phyloP scores from a whole-genome alignment of 1,139 yeast species.

The Debaryomycetaceae sp. region DNA sequence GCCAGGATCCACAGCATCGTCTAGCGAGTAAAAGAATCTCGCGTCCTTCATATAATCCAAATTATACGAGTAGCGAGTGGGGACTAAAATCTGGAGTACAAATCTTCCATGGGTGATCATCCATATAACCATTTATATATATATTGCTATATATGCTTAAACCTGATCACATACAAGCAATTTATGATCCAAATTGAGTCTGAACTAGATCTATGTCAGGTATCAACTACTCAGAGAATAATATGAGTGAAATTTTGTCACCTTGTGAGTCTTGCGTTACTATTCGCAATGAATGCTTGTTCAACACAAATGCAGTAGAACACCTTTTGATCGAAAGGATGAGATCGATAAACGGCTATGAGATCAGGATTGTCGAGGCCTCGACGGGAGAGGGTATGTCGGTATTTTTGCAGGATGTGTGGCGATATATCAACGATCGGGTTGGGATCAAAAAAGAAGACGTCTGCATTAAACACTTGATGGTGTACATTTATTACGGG shows the following conservation, averaged over 20 bases:
- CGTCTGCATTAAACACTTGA: slow-evolving; percentile 3
- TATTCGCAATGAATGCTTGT: slow-evolving; percentile 3
- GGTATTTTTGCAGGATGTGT: not conserved
- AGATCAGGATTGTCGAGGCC: slow-evolving; percentile 2
- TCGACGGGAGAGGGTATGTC: not conserved
- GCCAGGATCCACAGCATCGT: too few relatives aligned
- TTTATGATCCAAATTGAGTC: not conserved
- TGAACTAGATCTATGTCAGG: not conserved
- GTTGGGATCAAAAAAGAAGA: not conserved
- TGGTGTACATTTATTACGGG: slow-evolving; percentile 1
- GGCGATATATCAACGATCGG: not conserved
- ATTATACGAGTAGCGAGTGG: not conserved
- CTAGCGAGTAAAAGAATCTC: too few relatives aligned
- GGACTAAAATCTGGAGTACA: not conserved
- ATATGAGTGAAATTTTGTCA: slow-evolving; percentile 1
- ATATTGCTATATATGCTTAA: too few relatives aligned
- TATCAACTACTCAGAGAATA: not conserved
- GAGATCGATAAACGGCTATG: not conserved
- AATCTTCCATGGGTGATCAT: not conserved
- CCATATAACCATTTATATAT: not conserved
- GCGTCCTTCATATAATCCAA: not conserved
- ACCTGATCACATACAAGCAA: too few relatives aligned
- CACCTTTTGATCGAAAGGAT: slow-evolving; percentile 1
- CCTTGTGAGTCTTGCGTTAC: slow-evolving; percentile 4
- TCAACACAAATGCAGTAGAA: slow-evolving; percentile 2